Evolutionary conservation across 495 filamentous ascomycete genomes (phyloP).

Genomic region (Physcia stellaris): DNA sequence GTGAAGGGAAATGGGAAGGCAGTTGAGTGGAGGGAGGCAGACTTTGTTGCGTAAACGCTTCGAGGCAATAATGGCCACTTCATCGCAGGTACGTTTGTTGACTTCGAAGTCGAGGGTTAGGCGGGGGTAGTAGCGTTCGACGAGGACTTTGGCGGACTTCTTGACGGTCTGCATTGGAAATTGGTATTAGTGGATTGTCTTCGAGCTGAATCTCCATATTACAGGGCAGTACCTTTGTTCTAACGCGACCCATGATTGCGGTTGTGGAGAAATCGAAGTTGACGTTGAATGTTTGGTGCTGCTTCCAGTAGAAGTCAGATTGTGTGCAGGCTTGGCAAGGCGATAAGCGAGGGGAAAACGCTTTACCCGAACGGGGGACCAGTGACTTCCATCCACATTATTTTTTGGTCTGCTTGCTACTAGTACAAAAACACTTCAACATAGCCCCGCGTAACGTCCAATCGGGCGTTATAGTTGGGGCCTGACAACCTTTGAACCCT

Average conservation of each 20-base stretch:
- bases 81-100: constrained; percentile 99
- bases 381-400: too few relatives aligned
- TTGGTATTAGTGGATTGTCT: constrained; percentile 1
- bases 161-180: constrained; percentile 67
- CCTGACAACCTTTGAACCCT: too few relatives aligned
- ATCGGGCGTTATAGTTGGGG: too few relatives aligned
- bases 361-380: too few relatives aligned
- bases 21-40: constrained; percentile 8
- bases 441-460: too few relatives aligned
- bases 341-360: too few relatives aligned
- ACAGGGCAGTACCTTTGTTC: constrained; percentile 47
- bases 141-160: constrained; percentile 99
- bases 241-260: constrained; percentile 81
- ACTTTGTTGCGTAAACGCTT: constrained; percentile 99
- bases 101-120: constrained; percentile 99
- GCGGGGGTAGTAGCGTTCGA: constrained; percentile 98
- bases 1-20: too few relatives aligned
- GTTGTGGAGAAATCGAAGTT: background rate
- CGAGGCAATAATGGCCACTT: constrained; percentile 97
- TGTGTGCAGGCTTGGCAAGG: too few relatives aligned
- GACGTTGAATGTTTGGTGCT: too few relatives aligned
- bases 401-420: too few relatives aligned
- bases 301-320: too few relatives aligned
- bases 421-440: too few relatives aligned
- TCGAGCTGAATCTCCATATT: background rate